Evolutionary conservation across 805 yeast genomes (phyloP).

Genomic region (Metschnikowia dekortorum): DNA sequence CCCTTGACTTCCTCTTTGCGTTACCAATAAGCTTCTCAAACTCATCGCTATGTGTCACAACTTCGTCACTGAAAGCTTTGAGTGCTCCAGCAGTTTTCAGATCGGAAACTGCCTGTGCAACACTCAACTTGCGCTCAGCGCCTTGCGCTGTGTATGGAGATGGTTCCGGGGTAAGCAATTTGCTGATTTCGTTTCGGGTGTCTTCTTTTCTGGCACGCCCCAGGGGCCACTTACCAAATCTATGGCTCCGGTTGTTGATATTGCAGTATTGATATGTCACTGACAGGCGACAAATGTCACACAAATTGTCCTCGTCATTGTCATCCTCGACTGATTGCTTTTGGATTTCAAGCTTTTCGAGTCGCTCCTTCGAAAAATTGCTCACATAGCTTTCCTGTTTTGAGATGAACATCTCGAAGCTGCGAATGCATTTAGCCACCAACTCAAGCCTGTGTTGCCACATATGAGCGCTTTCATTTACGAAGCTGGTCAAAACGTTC

Average conservation of each 20-base stretch:
- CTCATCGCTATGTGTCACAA: constrained; percentile 10
- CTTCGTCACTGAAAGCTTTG: constrained; percentile 3
- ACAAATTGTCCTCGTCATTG: constrained; percentile 43
- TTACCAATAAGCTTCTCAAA: constrained; percentile 11
- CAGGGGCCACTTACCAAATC: constrained; percentile 18
- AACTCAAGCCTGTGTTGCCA: constrained; percentile 10
- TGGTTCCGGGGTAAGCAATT: constrained; percentile 35
- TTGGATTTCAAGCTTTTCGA: constrained; percentile 8
- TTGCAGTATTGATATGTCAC: constrained; percentile 47
- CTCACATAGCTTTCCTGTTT: constrained; percentile 19
- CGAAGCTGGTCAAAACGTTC: constrained; percentile 35
- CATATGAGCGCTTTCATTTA: background rate
- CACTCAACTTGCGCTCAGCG: constrained; percentile 3
- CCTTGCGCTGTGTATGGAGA: constrained; percentile 26
- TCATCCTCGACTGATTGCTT: background rate
- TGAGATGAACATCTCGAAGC: constrained; percentile 25
- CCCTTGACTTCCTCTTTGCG: constrained; percentile 14
- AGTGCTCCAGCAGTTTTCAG: constrained; percentile 8
- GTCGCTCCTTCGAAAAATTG: constrained; percentile 19
- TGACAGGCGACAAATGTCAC: constrained; percentile 47
- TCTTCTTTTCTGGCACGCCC: constrained; percentile 10
- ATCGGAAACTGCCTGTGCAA: constrained; percentile 7
- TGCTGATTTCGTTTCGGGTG: constrained; percentile 14
- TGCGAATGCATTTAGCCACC: constrained; percentile 22
- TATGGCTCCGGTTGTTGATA: constrained; percentile 24